These are phyloP conservation scores for Leptodermis oblonga DNA, from an alignment of 257 asterid species.

Conservation along the genomic window DNA sequence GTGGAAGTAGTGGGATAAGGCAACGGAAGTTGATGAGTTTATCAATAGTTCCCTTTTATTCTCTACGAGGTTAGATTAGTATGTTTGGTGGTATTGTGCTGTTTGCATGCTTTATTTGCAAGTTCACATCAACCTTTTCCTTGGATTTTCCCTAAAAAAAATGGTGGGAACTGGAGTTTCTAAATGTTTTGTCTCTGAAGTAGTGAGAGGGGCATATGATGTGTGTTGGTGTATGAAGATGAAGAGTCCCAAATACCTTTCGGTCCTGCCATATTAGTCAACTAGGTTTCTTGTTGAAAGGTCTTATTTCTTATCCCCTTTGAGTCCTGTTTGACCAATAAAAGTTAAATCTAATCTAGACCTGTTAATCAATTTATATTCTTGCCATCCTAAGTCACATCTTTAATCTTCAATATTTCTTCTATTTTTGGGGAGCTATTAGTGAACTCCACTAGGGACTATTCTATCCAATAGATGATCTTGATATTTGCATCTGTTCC, in stretches of 20 bases:
- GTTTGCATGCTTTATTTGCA: not conserved
- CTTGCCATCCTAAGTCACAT: not conserved
- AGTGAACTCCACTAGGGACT: not conserved
- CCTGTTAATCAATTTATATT: not conserved
- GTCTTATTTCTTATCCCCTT: not conserved
- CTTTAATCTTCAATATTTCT: not conserved
- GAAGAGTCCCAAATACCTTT: no score
- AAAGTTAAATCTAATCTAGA: not conserved
- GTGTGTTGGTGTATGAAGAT: not conserved
- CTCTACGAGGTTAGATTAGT: no score
- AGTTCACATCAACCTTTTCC: not conserved
- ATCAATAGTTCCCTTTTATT: no score
- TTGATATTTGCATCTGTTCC: not conserved
- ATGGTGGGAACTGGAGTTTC: not conserved
- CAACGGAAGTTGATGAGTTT: not conserved
- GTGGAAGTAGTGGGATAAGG: no score
- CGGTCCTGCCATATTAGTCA: not conserved
- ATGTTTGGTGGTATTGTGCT: not conserved
- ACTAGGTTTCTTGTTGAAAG: not conserved
- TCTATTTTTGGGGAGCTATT: not conserved
- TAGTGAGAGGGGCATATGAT: not conserved
- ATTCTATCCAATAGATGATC: not conserved
- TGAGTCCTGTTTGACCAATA: not conserved
- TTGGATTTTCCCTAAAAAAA: not conserved
- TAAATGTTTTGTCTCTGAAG: not conserved